Conservation (phyloP, 306 rosid species). For the Vachellia pachyceras region DNA sequence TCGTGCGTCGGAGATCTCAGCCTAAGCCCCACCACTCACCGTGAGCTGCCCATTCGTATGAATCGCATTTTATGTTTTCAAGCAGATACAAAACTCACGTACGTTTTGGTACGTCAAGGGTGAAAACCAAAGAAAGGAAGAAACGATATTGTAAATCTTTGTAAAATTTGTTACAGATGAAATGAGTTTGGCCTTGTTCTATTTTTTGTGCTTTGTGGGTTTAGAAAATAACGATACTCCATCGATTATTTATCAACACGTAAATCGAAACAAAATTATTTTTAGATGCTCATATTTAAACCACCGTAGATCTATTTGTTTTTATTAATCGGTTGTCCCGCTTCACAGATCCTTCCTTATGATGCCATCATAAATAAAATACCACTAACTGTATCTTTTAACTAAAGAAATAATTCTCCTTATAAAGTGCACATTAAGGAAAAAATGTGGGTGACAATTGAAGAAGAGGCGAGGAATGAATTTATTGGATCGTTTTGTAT, state of each 20-base stretch:
- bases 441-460: not conserved
- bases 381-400: not conserved
- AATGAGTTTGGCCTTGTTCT: constrained; percentile 41
- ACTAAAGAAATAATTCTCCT: not conserved
- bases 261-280: no score
- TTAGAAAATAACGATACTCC: not conserved
- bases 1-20: constrained; percentile 48
- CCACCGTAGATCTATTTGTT: not conserved
- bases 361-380: not conserved
- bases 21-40: constrained; percentile 42
- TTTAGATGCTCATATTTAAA: no score
- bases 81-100: not conserved
- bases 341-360: no score
- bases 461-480: not conserved
- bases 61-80: not conserved
- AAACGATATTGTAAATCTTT: constrained; percentile 40
- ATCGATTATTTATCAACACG: no score
- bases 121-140: not conserved
- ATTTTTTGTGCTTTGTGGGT: not conserved
- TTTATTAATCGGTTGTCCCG: not conserved
- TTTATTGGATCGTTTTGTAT: no score
- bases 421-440: not conserved
- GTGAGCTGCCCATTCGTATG: not conserved
- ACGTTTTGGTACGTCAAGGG: not conserved
- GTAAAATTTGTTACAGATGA: constrained; percentile 46